Conservation (phyloP, 805 yeast genomes). For the Allodekkera sacchari region DNA sequence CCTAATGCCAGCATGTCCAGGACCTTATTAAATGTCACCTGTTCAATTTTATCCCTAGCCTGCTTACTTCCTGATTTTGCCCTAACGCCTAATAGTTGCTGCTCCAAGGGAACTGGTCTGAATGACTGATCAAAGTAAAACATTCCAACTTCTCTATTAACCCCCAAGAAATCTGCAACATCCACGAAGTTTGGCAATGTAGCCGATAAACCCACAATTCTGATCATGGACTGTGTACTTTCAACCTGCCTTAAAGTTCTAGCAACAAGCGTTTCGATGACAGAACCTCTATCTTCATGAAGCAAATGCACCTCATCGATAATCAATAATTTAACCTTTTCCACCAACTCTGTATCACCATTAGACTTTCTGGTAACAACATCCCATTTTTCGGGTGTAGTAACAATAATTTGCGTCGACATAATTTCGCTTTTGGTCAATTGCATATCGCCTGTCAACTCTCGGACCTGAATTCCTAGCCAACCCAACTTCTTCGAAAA, state of each 20-base stretch:
- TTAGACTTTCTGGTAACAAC: constrained; percentile 90
- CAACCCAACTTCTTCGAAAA: constrained; percentile 69
- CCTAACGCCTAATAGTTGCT: constrained; percentile 75
- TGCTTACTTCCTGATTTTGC: constrained; percentile 77
- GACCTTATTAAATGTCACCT: constrained; percentile 68
- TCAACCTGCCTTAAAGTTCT: constrained; percentile 94
- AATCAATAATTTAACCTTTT: constrained; percentile 76
- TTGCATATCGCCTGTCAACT: constrained; percentile 95
- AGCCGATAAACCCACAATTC: constrained; percentile 92
- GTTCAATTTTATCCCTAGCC: constrained; percentile 66
- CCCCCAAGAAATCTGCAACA: constrained; percentile 92
- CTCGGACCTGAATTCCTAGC: constrained; percentile 81
- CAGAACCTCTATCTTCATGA: constrained; percentile 98
- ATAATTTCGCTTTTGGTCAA: constrained; percentile 70
- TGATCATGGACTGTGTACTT: constrained; percentile 83
- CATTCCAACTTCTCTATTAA: constrained; percentile 84
- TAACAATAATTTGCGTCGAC: constrained; percentile 80
- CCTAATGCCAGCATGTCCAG: constrained; percentile 58
- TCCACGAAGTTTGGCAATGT: constrained; percentile 87
- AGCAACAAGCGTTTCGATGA: constrained; percentile 90
- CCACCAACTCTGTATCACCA: constrained; percentile 79
- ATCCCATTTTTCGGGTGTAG: constrained; percentile 97
- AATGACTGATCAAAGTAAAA: constrained; percentile 90
- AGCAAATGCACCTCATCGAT: constrained; percentile 95
- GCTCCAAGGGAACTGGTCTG: constrained; percentile 89